Conservation (phyloP, 371 early-diverging fungal species). For the Mortierella polycephala region DNA sequence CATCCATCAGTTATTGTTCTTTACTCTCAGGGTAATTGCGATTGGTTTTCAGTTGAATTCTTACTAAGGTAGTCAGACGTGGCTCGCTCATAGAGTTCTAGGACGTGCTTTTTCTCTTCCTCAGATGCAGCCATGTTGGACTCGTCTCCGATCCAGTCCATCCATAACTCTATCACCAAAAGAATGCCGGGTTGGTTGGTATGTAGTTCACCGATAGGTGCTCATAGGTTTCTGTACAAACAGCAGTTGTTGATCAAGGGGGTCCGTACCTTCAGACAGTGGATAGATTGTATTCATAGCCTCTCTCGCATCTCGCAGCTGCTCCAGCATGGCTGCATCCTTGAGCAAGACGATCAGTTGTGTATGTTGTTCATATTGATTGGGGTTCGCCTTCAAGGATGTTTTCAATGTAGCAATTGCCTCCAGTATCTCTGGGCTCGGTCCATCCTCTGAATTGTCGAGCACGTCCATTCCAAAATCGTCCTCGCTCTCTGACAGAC, state of each 20-base stretch:
- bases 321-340: conserved; percentile 31
- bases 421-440: conserved; percentile 18
- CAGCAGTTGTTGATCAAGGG: background rate
- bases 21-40: background rate
- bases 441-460: conserved; percentile 4
- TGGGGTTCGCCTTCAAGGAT: conserved; percentile 21
- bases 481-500: conserved; percentile 18
- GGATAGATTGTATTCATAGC: conserved; percentile 35
- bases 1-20: background rate
- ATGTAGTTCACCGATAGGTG: background rate
- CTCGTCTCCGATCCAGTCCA: conserved; percentile 48
- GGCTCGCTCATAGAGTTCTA: conserved; percentile 33
- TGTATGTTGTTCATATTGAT: conserved; percentile 37
- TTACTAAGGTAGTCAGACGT: conserved; percentile 47
- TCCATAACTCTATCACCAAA: conserved; percentile 39
- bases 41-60: background rate
- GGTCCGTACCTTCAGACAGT: conserved; percentile 35
- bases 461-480: conserved; percentile 23
- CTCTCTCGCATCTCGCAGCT: conserved; percentile 34
- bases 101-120: conserved; percentile 37
- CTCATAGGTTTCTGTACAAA: background rate
- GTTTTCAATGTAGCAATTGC: conserved; percentile 22
- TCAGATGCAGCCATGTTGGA: conserved; percentile 36
- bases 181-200: background rate
- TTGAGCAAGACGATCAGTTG: conserved; percentile 39